Evolutionary conservation across 176 grass and related monocot genomes (phyloP).

Genomic region (Thalia dealbata): DNA sequence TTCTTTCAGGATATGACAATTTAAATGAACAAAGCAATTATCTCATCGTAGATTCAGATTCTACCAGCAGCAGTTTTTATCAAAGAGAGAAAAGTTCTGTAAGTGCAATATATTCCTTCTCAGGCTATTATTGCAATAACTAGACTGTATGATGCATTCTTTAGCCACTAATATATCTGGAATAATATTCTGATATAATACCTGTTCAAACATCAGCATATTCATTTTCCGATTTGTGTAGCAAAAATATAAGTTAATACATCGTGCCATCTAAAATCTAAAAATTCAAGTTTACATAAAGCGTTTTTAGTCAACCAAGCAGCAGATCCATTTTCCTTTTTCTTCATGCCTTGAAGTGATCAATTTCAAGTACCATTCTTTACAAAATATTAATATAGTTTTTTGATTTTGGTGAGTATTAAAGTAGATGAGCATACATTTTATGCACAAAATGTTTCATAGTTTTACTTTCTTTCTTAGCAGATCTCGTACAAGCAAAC

Average conservation of each 20-base stretch:
- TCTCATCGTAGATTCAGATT: slow-evolving; percentile 6
- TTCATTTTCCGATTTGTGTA: no score
- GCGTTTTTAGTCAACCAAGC: neutral
- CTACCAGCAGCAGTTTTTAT: slow-evolving; percentile 2
- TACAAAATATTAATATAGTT: no score
- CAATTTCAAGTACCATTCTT: no score
- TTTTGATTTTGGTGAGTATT: no score
- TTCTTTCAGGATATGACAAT: slow-evolving; percentile 4
- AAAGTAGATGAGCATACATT: no score
- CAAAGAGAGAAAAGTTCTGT: neutral
- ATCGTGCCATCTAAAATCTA: neutral
- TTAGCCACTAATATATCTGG: neutral
- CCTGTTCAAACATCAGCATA: no score
- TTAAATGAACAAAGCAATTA: neutral
- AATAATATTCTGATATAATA: neutral
- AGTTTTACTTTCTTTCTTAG: neutral
- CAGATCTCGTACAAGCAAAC: neutral
- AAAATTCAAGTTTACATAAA: neutral
- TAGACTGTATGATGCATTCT: neutral
- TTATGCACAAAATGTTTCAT: no score
- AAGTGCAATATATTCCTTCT: slow-evolving; percentile 1
- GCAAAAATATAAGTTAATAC: neutral
- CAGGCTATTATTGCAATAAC: neutral
- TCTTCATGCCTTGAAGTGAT: neutral
- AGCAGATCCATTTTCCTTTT: neutral